Percentiles rank a stretch among this genome's conserved stretches.
Evolutionary conservation across 495 filamentous ascomycete species (phyloP).

Genomic region (Talaromyces borbonicus): DNA sequence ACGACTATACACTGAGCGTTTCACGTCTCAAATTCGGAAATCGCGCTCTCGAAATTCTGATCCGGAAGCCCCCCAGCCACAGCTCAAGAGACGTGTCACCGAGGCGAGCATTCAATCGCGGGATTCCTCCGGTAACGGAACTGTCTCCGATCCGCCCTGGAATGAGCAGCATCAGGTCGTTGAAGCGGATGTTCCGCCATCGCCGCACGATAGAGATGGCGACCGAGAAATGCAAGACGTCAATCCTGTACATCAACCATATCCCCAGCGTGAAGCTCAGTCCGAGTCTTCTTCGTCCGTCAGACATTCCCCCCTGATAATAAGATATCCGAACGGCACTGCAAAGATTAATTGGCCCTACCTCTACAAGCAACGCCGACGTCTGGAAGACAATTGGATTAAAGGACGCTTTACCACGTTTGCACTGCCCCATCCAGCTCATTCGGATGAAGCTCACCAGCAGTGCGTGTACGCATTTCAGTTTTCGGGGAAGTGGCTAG

Average conservation of each 20-base stretch:
- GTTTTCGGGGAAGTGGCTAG: constrained; percentile 72
- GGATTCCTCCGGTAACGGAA: constrained; percentile 4
- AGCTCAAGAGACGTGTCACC: constrained; percentile 42
- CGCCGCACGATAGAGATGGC: constrained; percentile 26
- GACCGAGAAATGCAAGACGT: constrained; percentile 41
- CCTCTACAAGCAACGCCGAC: constrained; percentile 76
- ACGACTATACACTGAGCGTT: constrained; percentile 37
- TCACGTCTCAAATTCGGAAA: constrained; percentile 35
- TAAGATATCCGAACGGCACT: constrained; percentile 24
- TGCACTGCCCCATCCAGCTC: constrained; percentile 74
- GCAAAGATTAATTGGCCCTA: constrained; percentile 46
- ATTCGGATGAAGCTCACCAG: constrained; percentile 71
- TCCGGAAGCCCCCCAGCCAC: constrained; percentile 36
- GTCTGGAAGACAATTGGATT: constrained; percentile 87
- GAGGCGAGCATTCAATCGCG: constrained; percentile 32
- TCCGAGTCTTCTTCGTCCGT: constrained; percentile 11
- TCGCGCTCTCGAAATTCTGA: constrained; percentile 33
- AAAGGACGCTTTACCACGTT: constrained; percentile 74
- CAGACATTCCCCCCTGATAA: constrained; percentile 23
- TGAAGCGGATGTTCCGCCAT: constrained; percentile 28
- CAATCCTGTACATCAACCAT: constrained; percentile 13
- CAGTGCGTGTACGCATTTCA: constrained; percentile 97
- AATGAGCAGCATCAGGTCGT: constrained; percentile 25
- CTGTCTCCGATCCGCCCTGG: constrained; percentile 14
- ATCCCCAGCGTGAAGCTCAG: constrained; percentile 7